Evolutionary conservation across 768 basidiomycete species (phyloP), one percentile per base, ranked within the genome.

Genomic region (Fistulinella prunicolor): DNA sequence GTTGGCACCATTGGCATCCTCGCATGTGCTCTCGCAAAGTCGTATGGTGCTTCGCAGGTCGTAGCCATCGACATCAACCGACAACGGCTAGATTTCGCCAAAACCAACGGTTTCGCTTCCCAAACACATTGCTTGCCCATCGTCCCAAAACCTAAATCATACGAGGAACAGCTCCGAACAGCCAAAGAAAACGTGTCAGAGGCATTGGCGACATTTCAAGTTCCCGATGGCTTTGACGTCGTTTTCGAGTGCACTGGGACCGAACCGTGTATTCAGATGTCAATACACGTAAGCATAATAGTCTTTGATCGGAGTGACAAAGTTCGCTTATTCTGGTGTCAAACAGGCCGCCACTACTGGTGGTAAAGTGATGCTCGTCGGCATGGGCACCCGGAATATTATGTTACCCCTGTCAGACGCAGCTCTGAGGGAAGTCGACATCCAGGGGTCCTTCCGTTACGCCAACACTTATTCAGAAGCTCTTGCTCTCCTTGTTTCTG

Each of bases 221-320:
- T 76, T 50, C 73, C 74, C 20, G 84, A 90, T 22, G 95, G 95
- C 24, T 95, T 92, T 69, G 93, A 96, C 66, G 75, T 89, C 61
- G 86, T 97, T 41, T 89, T 94, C 61, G 94, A 98, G 68, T 98
- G 94, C 70, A 94, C 93, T 12, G 94, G 94, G 53, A 92, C 91
- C 2, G 93, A 95, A 67, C 76, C 82, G 29, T 91, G 89, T 62
- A 91, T 95, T 62, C 92, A 95, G 64, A 85, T 90, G 82, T 85
- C 89, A 42, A 78, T 94, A 53, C 82, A 89, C 70, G 91, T 94
- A 72, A 76, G 91, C 77, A 13, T 30, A 29, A 42, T 47, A 23
- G 47, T 42, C 54, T 55, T 54, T 47, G 36, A 29, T 55, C 38
- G 21, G 44, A 42, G 28, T 30, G 48, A 43, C 14, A 30, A 47